A percentile compares a stretch with the other conserved stretches of the same genome.
Conservation (phyloP, 1,139 yeast genomes). For the Saccharomyces hybrid region DNA sequence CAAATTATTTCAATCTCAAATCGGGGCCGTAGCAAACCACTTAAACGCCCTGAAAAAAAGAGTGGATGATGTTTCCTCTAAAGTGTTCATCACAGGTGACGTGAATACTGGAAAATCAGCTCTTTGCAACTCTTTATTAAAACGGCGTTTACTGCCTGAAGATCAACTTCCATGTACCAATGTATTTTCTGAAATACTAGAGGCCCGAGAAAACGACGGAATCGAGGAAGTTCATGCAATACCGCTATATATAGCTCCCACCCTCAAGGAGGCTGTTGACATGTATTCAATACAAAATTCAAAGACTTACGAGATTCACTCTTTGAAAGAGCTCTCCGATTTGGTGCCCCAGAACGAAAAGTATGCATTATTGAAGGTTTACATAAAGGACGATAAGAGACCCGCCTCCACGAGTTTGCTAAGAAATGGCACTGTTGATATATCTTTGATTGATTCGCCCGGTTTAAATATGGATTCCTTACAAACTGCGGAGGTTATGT, state of each 20-base stretch:
- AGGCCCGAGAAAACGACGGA: constrained; percentile 66
- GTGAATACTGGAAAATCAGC: constrained; percentile 94
- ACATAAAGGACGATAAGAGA: constrained; percentile 64
- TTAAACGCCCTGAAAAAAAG: constrained; percentile 69
- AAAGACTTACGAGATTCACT: constrained; percentile 53
- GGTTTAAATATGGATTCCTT: constrained; percentile 90
- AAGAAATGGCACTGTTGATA: constrained; percentile 86
- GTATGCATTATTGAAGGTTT: constrained; percentile 69
- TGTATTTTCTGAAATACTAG: constrained; percentile 90
- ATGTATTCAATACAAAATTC: constrained; percentile 53
- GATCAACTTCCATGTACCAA: constrained; percentile 98
- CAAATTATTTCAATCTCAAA: constrained; percentile 25
- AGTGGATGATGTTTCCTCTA: constrained; percentile 85
- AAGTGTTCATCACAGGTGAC: constrained; percentile 94
- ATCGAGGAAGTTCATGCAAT: constrained; percentile 92
- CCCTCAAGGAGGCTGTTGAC: constrained; percentile 24
- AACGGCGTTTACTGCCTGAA: constrained; percentile 76
- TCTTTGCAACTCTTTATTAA: constrained; percentile 81
- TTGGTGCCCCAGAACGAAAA: constrained; percentile 70
- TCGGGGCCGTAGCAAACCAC: constrained; percentile 47
- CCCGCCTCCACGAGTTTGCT: constrained; percentile 63
- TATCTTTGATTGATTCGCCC: constrained; percentile 91
- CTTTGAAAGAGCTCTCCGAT: constrained; percentile 51
- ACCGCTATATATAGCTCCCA: constrained; percentile 42
- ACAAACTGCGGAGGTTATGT: constrained; percentile 90